phyloP scores from a whole-genome alignment of 106 monocot species.

The Narthecium ossifragum region DNA sequence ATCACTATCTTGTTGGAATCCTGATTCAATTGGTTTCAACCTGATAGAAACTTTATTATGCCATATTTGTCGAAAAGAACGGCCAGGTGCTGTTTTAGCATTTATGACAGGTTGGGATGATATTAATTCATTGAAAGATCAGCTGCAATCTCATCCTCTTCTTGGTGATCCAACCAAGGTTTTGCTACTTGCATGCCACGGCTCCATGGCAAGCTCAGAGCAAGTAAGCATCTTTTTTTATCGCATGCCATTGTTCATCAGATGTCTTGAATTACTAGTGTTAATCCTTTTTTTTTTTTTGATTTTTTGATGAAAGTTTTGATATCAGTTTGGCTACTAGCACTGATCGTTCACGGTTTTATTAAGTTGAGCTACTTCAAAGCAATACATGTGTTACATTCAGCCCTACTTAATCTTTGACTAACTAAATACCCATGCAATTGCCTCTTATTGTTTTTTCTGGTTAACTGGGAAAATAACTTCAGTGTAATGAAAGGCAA shows the following conservation, averaged over 20 bases:
- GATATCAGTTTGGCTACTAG: no score
- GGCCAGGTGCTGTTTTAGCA: conserved; percentile 86
- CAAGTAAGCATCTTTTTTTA: conserved; percentile 79
- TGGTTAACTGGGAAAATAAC: no score
- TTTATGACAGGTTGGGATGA: conserved; percentile 99
- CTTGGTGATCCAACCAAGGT: conserved; percentile 89
- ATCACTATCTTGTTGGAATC: conserved; percentile 90
- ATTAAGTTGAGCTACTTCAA: no score
- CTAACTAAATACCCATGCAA: no score
- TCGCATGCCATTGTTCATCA: no score
- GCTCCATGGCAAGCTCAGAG: conserved; percentile 97
- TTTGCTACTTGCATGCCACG: conserved; percentile 95
- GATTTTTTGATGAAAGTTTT: no score
- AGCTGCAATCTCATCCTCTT: conserved; percentile 77
- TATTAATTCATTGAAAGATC: conserved; percentile 95
- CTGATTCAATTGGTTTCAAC: conserved; percentile 98
- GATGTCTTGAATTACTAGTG: neutral
- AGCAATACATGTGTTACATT: no score
- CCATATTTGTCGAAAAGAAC: conserved; percentile 84
- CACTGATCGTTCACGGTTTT: no score
- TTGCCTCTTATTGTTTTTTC: no score
- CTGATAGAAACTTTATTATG: conserved; percentile 80
- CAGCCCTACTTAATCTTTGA: no score
- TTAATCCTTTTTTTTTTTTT: neutral
- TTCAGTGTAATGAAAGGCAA: no score